Evolutionary conservation across 148 eudicot genomes (phyloP).

Genomic region (Heliamphora exappendiculata): DNA sequence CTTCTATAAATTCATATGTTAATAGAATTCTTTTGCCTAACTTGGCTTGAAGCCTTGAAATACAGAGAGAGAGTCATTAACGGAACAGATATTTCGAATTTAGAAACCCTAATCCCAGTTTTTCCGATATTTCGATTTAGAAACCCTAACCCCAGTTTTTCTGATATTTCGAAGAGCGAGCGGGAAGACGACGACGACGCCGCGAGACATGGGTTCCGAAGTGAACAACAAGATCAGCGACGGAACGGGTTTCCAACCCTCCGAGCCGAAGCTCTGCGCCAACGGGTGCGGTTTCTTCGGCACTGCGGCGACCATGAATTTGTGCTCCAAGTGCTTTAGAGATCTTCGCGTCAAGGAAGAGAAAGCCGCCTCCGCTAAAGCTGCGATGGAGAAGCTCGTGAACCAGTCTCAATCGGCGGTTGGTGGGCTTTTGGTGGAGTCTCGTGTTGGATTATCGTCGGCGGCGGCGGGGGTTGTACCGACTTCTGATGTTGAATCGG

Average conservation of each 20-base stretch:
- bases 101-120: too few relatives aligned
- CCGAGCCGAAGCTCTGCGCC: constrained; percentile 47
- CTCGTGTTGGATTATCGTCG: neutral
- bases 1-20: too few relatives aligned
- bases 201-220: constrained; percentile 35
- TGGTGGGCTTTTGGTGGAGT: neutral
- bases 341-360: constrained; percentile 36
- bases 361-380: constrained; percentile 30
- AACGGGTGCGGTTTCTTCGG: constrained; percentile 75
- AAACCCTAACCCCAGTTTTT: too few relatives aligned
- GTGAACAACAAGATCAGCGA: constrained; percentile 41
- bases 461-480: too few relatives aligned
- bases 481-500: too few relatives aligned
- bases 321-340: constrained; percentile 58
- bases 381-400: constrained; percentile 31
- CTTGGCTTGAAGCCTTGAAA: too few relatives aligned
- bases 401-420: neutral
- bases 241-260: constrained; percentile 35
- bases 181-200: too few relatives aligned
- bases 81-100: too few relatives aligned
- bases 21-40: too few relatives aligned
- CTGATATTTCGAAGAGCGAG: too few relatives aligned
- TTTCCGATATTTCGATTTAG: too few relatives aligned
- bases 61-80: too few relatives aligned
- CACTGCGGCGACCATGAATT: constrained; percentile 40